phyloP scores from a whole-genome alignment of 495 filamentous ascomycete genomes.

The Schizothecium vesticola region DNA sequence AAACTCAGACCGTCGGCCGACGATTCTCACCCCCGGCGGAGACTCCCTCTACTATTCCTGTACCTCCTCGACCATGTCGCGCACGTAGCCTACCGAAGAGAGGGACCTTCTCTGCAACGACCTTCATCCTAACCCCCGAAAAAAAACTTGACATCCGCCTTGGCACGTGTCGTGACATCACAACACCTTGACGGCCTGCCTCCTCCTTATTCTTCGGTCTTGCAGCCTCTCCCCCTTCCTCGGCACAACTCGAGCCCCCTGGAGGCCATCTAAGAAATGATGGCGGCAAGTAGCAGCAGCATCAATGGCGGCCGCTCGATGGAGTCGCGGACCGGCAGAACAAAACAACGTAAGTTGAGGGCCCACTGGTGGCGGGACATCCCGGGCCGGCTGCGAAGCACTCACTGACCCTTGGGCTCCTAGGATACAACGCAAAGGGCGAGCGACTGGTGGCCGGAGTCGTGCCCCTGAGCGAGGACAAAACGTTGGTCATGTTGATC shows the following conservation, averaged over 20 bases:
- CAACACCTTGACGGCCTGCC: not conserved
- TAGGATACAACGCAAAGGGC: slow-evolving; percentile 87
- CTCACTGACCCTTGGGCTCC: slow-evolving; percentile 34
- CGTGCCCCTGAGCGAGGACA: slow-evolving; percentile 61
- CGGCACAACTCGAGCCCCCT: slow-evolving; percentile 9
- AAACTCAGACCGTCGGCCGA: not conserved
- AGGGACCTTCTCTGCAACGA: slow-evolving; percentile 15
- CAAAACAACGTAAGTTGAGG: slow-evolving; percentile 68
- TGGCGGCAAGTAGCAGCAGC: slow-evolving; percentile 48
- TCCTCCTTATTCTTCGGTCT: not conserved
- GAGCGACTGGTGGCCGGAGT: slow-evolving; percentile 94
- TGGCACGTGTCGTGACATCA: not conserved
- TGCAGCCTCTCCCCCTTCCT: not conserved
- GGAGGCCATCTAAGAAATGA: slow-evolving; percentile 15
- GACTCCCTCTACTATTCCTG: not conserved
- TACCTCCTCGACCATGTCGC: slow-evolving; percentile 11
- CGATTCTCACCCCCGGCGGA: not conserved
- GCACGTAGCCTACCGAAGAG: slow-evolving; percentile 1
- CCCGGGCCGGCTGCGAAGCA: not conserved
- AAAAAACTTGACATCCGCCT: not conserved
- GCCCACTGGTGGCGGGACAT: not conserved
- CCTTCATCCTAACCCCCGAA: not conserved
- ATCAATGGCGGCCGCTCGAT: slow-evolving; percentile 53
- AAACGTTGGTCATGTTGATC: slow-evolving; percentile 82
- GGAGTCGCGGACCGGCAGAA: slow-evolving; percentile 71